Percentiles rank a stretch among this genome's conserved stretches.
phyloP scores from a whole-genome alignment of 139 green algal species.

The Astrephomene gubernaculifera region DNA sequence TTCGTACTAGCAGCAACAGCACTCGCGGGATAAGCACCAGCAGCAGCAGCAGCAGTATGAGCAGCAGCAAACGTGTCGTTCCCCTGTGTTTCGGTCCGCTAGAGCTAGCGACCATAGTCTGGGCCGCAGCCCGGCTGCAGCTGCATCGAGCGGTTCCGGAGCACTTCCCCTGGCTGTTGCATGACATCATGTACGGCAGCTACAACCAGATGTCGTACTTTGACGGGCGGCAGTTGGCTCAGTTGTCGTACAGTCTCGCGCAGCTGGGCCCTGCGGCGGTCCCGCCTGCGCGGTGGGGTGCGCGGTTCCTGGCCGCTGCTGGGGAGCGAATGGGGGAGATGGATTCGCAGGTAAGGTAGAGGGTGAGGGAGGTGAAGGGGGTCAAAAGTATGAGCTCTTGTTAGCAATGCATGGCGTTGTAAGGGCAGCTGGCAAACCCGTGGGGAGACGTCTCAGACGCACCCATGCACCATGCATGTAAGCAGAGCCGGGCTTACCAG shows the following conservation, averaged over 20 bases:
- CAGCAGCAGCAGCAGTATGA: no score
- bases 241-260: conserved; percentile 29
- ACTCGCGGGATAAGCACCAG: no score
- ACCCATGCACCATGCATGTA: no score
- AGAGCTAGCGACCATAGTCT: conserved; percentile 16
- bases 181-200: conserved; percentile 20
- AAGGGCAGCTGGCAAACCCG: no score
- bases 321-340: background rate
- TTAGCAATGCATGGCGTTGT: no score
- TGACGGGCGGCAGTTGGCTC: conserved; percentile 37
- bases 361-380: no score
- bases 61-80: background rate
- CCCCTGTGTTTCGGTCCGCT: conserved; percentile 3
- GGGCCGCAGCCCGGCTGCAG: conserved; percentile 33
- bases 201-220: background rate
- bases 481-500: no score
- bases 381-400: no score
- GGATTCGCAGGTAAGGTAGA: conserved; percentile 19
- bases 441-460: no score
- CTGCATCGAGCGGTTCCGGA: background rate
- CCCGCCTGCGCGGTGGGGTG: conserved; percentile 6
- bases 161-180: conserved; percentile 13
- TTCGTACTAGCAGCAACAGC: no score
- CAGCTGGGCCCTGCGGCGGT: background rate
- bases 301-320: background rate